Evolutionary conservation across 345 rosid species (phyloP).

Genomic region (Eucalyptus marginata): DNA sequence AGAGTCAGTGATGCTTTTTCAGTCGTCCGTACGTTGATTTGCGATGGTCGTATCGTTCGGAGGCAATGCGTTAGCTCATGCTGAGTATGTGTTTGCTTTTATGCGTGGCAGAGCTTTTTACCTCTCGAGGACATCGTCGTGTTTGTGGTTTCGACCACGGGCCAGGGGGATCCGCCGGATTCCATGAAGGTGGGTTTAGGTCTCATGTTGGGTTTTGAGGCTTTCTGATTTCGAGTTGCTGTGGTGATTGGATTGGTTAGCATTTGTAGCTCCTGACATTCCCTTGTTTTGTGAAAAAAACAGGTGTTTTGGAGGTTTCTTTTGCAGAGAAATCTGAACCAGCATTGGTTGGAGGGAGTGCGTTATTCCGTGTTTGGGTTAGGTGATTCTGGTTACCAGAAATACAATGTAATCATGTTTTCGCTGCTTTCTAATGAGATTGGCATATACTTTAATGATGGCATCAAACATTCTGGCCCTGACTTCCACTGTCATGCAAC

Average conservation of each 20-base stretch:
- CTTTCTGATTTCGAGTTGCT: neutral
- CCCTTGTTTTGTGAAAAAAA: neutral
- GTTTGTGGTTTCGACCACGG: constrained; percentile 90
- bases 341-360: constrained; percentile 55
- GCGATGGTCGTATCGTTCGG: neutral
- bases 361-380: constrained; percentile 80
- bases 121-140: constrained; percentile 42
- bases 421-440: neutral
- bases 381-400: constrained; percentile 91
- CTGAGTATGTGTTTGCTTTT: neutral
- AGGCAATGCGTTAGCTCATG: neutral
- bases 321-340: constrained; percentile 48
- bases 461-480: neutral
- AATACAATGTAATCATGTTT: constrained; percentile 45
- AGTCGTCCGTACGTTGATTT: neutral
- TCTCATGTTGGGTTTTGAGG: neutral
- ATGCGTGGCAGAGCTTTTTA: constrained; percentile 41
- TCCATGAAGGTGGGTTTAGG: constrained; percentile 48
- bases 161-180: constrained; percentile 95
- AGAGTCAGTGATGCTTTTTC: neutral
- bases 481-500: neutral
- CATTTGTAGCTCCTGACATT: neutral
- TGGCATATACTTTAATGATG: neutral
- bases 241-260: neutral
- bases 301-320: constrained; percentile 89